phyloP scores from a whole-genome alignment of 352 stramenopile genomes.

The Phytophthora boehmeriae region DNA sequence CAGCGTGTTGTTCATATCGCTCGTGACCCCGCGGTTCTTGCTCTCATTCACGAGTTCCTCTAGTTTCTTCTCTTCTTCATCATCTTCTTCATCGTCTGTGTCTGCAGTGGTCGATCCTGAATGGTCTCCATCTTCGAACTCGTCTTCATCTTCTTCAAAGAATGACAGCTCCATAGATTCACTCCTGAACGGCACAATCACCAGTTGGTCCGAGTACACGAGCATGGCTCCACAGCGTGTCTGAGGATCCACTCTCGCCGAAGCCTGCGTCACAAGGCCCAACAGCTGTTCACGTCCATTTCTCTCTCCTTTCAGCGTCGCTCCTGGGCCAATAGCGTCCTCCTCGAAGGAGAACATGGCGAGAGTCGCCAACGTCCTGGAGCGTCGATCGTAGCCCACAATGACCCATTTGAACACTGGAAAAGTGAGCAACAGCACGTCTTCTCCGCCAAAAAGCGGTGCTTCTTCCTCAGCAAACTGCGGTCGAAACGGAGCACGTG shows the following conservation, averaged over 20 bases:
- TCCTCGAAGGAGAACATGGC: constrained; percentile 85
- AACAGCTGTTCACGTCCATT: constrained; percentile 79
- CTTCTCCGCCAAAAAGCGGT: constrained; percentile 70
- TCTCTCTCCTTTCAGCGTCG: constrained; percentile 81
- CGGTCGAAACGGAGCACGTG: constrained; percentile 77
- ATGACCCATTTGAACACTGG: constrained; percentile 80
- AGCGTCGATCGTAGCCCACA: constrained; percentile 70
- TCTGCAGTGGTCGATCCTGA: constrained; percentile 27
- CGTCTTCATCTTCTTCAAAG: constrained; percentile 82
- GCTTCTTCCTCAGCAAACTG: constrained; percentile 66
- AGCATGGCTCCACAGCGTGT: constrained; percentile 83
- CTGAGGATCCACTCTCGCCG: constrained; percentile 72
- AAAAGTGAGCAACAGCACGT: constrained; percentile 84
- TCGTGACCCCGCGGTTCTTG: constrained; percentile 63
- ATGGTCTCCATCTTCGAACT: constrained; percentile 63
- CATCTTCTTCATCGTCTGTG: constrained; percentile 74
- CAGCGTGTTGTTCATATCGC: constrained; percentile 67
- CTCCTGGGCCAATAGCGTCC: constrained; percentile 80
- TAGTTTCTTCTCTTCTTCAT: constrained; percentile 82
- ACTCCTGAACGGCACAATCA: constrained; percentile 82
- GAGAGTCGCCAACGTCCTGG: constrained; percentile 58
- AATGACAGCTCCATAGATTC: constrained; percentile 81
- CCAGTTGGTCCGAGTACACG: constrained; percentile 82
- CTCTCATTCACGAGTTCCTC: constrained; percentile 79
- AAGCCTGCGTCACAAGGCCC: constrained; percentile 57